Evolutionary conservation across 306 rosid species (phyloP), one percentile per base, ranked within the genome.

Genomic region (Gleditsia sinensis): DNA sequence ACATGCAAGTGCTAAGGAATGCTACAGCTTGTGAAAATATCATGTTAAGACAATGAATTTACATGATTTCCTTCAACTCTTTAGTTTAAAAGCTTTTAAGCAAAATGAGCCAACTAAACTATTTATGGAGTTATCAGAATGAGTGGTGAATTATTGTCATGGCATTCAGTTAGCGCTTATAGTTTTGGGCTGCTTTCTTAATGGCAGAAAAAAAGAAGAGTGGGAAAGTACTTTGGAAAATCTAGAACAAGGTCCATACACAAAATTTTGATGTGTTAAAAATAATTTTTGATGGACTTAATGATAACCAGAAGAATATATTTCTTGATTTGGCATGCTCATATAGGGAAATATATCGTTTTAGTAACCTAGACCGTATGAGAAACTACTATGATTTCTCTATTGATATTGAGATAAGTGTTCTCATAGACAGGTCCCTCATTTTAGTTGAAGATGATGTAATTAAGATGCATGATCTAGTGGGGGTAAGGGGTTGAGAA

Each of bases 111-210:
- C n/a, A n/a, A n/a, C n/a, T n/a, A n/a, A n/a, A n/a, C n/a, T n/a
- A n/a, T n/a, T n/a, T n/a, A n/a, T n/a, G n/a, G n/a, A n/a, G n/a
- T n/a, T n/a, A n/a, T n/a, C n/a, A 1, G 20, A 56, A 14, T 3
- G 24, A 12, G 45, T 32, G 2, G 19, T 75, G 0, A 4, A 19
- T n/a, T 54, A 66, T 75, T 14, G 48, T 28, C 21, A 14, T 1
- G 66, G 79, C 21, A 25, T 36, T 53, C 79, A 72, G 3, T 65
- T 65, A 10, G 73, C 57, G 39, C 49, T 76, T 42, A 8, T 5
- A 7, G 57, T 65, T 25, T 37, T 76, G 49, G 82, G 82, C 3
- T 43, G 24, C 0, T 51, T 17, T 16, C 24, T 78, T 13, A 1
- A 5, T 23, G 30, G 24, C 0, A 70, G 60, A 23, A 28, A 1